Percentiles rank a stretch among this genome's conserved stretches.
Evolutionary conservation across 192 early-diverging fungal genomes (phyloP).

Genomic region (Lunasporangiospora selenospora): DNA sequence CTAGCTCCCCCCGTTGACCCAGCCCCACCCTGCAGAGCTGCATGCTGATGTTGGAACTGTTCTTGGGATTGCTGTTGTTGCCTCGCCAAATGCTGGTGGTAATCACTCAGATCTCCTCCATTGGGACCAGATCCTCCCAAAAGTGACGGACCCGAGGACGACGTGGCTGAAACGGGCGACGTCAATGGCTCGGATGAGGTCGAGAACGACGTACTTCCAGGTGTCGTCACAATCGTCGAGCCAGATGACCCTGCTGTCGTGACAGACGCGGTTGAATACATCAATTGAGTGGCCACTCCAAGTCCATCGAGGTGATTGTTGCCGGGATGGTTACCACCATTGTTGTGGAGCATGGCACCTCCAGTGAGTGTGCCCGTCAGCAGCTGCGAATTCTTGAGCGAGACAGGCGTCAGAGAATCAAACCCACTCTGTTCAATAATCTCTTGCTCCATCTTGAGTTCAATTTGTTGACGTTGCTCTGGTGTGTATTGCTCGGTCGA

Average conservation of each 20-base stretch:
- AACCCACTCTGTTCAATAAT: slow-evolving; percentile 8
- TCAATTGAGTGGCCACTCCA: neutral
- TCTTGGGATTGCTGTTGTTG: neutral
- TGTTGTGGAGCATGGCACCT: neutral
- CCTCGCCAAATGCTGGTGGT: too few species aligned
- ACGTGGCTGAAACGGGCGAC: slow-evolving; percentile 9
- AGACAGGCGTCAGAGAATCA: neutral
- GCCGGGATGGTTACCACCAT: neutral
- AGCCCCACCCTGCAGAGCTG: neutral
- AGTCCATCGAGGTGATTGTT: neutral
- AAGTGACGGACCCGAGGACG: too few species aligned
- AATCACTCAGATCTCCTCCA: too few species aligned
- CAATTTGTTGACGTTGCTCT: slow-evolving; percentile 5
- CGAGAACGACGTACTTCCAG: neutral
- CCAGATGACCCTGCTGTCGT: too few species aligned
- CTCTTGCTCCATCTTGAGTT: slow-evolving; percentile 8
- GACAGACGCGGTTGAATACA: neutral
- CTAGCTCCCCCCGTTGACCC: neutral
- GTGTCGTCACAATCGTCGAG: too few species aligned
- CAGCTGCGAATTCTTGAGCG: slow-evolving; percentile 7
- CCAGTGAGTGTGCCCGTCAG: slow-evolving; percentile 13
- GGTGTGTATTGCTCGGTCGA: neutral
- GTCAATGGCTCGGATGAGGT: neutral
- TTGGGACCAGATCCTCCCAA: too few species aligned
- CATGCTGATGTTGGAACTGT: neutral